phyloP scores from a whole-genome alignment of 345 rosid genomes.

The Gossypium australe region DNA sequence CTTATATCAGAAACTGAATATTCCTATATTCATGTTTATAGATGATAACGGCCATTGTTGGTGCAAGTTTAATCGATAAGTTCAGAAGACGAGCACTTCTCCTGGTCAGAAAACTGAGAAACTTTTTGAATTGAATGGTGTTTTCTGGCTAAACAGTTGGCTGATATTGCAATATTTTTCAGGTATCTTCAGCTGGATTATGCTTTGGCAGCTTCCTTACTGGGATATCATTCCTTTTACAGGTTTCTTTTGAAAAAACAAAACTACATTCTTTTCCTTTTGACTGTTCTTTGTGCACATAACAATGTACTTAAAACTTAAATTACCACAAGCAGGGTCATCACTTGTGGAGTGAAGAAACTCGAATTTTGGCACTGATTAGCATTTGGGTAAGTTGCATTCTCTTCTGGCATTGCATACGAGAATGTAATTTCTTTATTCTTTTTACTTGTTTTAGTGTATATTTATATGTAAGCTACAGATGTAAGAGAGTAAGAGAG shows the following conservation, averaged over 20 bases:
- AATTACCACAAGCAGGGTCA: not conserved
- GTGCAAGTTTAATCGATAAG: not conserved
- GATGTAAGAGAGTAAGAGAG: not conserved
- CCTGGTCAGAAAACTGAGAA: not conserved
- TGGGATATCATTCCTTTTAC: not conserved
- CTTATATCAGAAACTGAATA: not conserved
- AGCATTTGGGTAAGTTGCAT: not conserved
- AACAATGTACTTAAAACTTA: not conserved
- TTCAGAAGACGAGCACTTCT: not conserved
- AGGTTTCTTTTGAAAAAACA: not conserved
- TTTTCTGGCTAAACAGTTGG: not conserved
- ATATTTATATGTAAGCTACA: not conserved
- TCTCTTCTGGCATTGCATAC: not conserved
- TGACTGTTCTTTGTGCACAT: not conserved
- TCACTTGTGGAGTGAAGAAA: not conserved
- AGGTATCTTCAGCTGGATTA: not conserved
- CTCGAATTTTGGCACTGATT: not conserved
- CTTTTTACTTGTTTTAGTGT: not conserved
- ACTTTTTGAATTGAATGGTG: not conserved
- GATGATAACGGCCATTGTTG: not conserved
- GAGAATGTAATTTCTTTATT: not conserved
- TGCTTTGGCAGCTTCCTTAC: conserved; percentile 6
- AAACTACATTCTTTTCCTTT: not conserved
- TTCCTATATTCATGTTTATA: not conserved
- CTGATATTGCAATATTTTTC: not conserved